Base-by-base conservation (phyloP, 2,329 filamentous ascomycete genomes). In the Diaporthe velutina region DNA sequence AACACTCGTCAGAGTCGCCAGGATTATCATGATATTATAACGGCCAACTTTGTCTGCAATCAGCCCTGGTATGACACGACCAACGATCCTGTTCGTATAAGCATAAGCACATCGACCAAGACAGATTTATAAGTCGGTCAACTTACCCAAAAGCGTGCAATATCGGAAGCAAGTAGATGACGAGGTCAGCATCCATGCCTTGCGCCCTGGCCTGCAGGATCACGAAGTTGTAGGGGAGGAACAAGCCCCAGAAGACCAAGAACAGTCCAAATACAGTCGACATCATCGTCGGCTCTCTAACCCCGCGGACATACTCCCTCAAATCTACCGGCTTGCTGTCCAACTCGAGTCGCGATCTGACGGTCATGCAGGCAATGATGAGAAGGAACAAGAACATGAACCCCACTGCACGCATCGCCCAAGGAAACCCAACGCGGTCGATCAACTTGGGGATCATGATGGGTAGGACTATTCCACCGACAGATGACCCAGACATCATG, bases 11-110 rank as follows among this genome's bases (percentile, higher is more conserved):
- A 90, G 78, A 25, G 85, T 83, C 40, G 86, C 88, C 78, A 91
- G 86, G 71, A 89, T 79, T 57, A 91, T 88, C 81, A 86, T 85
- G 76, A 86, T 81, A 76, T 88, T 88, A 81, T 83, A 88, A 17
- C 85, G 83, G 6, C 86, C 86, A 25, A 85, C 50, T 60, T 81
- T 83, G 78, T 88, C 86, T 19, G 19, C 77, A 48, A 73, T 72
- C 66, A 64, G 73, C 61, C 78, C 77, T 4, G 78, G 71, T 19
- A 76, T 33, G 55, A 80, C 71, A 13, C 84, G 83, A 0, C 84
- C 85, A 54, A 85, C 82, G 3, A 73, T 71, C 22, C 52, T 71
- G 15, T 45, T 33, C 33, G 5, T 12, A 10, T 9, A 8, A 1
- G 17, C 3, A n/a, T 61, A 17, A 71, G 38, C 28, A 30, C 52